These are phyloP conservation scores for Ambrosia trifida DNA, from an alignment of 129 eudicot species.

Conservation along the genomic window DNA sequence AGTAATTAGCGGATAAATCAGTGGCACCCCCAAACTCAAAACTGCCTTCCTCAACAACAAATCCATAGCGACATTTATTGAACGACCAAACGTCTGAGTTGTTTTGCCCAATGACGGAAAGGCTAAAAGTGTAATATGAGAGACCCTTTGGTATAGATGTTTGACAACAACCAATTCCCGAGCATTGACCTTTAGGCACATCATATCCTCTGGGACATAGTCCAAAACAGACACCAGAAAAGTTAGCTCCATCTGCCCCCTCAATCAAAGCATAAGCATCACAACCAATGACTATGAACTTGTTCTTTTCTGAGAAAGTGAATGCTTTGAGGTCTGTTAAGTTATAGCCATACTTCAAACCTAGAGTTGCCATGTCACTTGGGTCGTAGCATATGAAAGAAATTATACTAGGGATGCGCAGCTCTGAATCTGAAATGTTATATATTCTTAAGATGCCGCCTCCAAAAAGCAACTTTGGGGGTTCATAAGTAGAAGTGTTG, in stretches of 20 bases:
- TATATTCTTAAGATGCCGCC: neutral
- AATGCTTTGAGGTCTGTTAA: neutral
- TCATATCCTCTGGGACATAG: neutral
- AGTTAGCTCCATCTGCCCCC: neutral
- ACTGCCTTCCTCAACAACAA: neutral
- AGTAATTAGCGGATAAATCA: no score
- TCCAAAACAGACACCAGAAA: neutral
- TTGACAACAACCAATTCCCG: constrained; percentile 3
- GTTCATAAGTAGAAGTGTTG: neutral
- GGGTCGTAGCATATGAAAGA: no score
- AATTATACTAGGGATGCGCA: no score
- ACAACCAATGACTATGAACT: neutral
- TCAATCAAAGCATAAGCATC: no score
- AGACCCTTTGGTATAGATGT: constrained; percentile 20
- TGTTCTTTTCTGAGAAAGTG: constrained; percentile 3
- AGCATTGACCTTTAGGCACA: constrained; percentile 1
- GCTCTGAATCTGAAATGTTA: no score
- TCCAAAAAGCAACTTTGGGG: neutral
- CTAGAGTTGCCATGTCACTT: no score
- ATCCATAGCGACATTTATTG: constrained; percentile 6
- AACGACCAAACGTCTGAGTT: neutral
- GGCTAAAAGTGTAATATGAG: neutral
- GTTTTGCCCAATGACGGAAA: neutral
- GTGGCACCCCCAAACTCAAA: neutral
- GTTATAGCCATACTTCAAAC: no score